Percentiles rank a stretch among this genome's conserved stretches.
phyloP scores from a whole-genome alignment of 805 yeast genomes.

The Teunomyces aglyptinius region DNA sequence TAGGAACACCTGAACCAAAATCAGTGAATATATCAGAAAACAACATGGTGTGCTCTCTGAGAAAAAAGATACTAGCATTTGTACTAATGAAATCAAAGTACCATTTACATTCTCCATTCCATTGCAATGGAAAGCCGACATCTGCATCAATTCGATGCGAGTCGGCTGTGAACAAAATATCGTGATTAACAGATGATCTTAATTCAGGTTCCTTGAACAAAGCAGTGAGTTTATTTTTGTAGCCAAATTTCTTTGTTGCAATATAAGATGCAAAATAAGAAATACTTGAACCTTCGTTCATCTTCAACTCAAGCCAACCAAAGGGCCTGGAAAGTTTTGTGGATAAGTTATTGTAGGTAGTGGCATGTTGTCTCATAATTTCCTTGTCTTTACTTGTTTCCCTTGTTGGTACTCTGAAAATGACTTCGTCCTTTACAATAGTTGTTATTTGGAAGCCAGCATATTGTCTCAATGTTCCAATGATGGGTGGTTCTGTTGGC shows the following conservation, averaged over 20 bases:
- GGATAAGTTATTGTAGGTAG: conserved; percentile 3
- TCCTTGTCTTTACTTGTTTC: conserved; percentile 75
- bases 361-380: conserved; percentile 14
- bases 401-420: conserved; percentile 75
- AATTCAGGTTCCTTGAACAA: conserved; percentile 58
- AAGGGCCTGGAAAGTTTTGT: conserved; percentile 54
- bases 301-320: conserved; percentile 87
- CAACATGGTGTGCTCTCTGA: conserved; percentile 79
- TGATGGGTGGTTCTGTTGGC: conserved; percentile 27
- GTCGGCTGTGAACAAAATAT: conserved; percentile 63
- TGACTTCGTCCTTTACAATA: conserved; percentile 60
- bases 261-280: conserved; percentile 47
- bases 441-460: conserved; percentile 57
- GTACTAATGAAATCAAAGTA: conserved; percentile 50
- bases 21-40: conserved; percentile 73
- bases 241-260: conserved; percentile 53
- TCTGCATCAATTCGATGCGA: conserved; percentile 53
- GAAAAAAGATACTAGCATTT: conserved; percentile 57
- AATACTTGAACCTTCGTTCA: conserved; percentile 52
- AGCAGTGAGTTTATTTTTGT: conserved; percentile 47
- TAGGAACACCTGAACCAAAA: conserved; percentile 68
- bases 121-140: conserved; percentile 68
- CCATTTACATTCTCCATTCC: conserved; percentile 84
- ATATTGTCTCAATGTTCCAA: conserved; percentile 56
- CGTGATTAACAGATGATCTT: conserved; percentile 86